Conservation (phyloP, 2,329 filamentous ascomycete genomes). For the Paracamarosporium sp. region DNA sequence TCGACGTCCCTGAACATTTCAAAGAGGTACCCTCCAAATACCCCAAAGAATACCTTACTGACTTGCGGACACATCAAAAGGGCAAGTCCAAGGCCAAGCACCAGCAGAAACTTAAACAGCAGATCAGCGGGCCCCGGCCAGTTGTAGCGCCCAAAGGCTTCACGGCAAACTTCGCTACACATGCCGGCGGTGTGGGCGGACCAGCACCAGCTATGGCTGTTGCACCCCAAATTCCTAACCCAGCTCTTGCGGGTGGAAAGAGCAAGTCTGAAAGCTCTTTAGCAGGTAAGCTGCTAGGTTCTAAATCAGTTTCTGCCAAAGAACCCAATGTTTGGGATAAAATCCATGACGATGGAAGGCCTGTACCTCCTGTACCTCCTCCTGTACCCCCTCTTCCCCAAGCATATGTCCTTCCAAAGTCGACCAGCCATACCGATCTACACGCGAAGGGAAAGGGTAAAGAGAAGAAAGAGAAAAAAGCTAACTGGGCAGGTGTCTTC, state of each 20-base stretch:
- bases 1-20: not conserved
- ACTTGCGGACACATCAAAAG: not conserved
- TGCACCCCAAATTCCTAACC: not conserved
- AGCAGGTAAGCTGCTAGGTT: not conserved
- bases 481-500: not conserved
- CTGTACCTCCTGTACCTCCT: not conserved
- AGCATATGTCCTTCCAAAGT: not conserved
- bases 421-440: not conserved
- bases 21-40: not conserved
- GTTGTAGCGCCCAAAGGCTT: constrained; percentile 12
- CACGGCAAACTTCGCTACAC: constrained; percentile 19
- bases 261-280: not conserved
- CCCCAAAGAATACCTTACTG: not conserved
- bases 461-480: not conserved
- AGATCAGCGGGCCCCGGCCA: constrained; percentile 29
- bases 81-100: not conserved
- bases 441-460: not conserved
- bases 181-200: constrained; percentile 22
- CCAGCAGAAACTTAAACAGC: constrained; percentile 23
- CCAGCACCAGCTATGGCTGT: constrained; percentile 15
- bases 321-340: too few species aligned
- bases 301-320: too few species aligned
- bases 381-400: not conserved
- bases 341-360: not conserved
- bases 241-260: not conserved